Conservation (phyloP, 768 basidiomycete species). For the Kwoniella botswanensis region DNA sequence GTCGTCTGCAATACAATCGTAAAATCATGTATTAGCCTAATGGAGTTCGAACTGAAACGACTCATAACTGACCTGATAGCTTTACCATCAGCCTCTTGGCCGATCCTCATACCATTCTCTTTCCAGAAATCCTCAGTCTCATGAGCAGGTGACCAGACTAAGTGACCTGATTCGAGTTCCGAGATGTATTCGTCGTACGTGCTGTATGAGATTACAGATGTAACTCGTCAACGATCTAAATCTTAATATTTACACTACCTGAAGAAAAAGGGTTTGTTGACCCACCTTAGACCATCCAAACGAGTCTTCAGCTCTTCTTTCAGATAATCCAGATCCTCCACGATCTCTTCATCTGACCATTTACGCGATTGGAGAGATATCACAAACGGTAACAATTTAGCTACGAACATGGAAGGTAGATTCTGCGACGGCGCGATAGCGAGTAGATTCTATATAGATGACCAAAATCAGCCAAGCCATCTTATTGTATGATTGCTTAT, state of each 20-base stretch:
- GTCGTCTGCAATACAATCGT: conserved; percentile 62
- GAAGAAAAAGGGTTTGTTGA: conserved; percentile 13
- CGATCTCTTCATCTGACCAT: conserved; percentile 92
- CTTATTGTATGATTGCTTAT: background rate
- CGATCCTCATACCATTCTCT: conserved; percentile 83
- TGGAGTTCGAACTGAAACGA: too few relatives aligned
- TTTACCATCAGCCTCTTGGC: conserved; percentile 78
- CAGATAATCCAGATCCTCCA: conserved; percentile 88
- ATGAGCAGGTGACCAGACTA: conserved; percentile 95
- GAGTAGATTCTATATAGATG: conserved; percentile 78
- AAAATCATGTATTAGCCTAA: background rate
- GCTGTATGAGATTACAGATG: conserved; percentile 59
- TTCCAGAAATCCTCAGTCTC: conserved; percentile 98
- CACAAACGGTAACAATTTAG: conserved; percentile 80
- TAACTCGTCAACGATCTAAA: background rate
- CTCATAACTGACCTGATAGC: conserved; percentile 72
- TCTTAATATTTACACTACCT: too few relatives aligned
- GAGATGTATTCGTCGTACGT: conserved; percentile 96
- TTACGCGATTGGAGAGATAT: conserved; percentile 83
- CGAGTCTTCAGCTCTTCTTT: conserved; percentile 81
- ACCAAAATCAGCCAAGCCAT: background rate
- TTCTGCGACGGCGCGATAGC: conserved; percentile 84
- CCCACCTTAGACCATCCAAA: conserved; percentile 89
- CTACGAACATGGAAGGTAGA: conserved; percentile 88
- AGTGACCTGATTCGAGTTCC: conserved; percentile 83